Conservation (phyloP, 345 rosid genomes). For the Eutrema heterophyllum region DNA sequence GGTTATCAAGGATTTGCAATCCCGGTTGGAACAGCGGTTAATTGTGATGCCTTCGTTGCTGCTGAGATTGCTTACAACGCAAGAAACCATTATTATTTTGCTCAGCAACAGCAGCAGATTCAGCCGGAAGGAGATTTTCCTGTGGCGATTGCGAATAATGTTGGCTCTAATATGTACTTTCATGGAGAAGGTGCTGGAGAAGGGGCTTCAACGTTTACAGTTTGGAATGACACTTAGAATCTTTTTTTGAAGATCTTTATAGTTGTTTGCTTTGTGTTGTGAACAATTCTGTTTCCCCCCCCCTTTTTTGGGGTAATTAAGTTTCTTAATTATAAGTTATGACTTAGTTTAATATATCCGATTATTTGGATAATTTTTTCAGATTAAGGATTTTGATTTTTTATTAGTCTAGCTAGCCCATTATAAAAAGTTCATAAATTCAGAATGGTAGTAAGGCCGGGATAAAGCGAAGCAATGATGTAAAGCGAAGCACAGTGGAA, state of each 20-base stretch:
- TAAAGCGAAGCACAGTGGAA: no score
- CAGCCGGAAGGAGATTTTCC: constrained; percentile 18
- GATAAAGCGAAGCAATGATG: no score
- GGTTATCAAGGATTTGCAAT: constrained; percentile 36
- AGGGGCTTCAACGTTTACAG: constrained; percentile 52
- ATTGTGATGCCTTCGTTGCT: constrained; percentile 26
- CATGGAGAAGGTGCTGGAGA: constrained; percentile 39
- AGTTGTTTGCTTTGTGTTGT: constrained; percentile 8
- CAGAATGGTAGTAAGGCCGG: no score
- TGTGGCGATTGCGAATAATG: constrained; percentile 27
- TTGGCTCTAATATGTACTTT: constrained; percentile 34
- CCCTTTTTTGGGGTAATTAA: not conserved
- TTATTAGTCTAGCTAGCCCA: no score
- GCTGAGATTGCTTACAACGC: constrained; percentile 38
- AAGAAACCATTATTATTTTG: constrained; percentile 41
- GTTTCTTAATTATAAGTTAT: not conserved
- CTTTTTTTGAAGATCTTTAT: not conserved
- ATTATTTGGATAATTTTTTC: constrained; percentile 6
- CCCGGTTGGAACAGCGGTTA: constrained; percentile 31
- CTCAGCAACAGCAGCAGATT: constrained; percentile 29
- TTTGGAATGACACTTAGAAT: constrained; percentile 49
- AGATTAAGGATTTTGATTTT: not conserved
- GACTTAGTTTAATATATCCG: not conserved
- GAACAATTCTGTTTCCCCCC: not conserved
- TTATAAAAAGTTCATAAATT: no score